Evolutionary conservation across 495 filamentous ascomycete species (phyloP).

Genomic region (Pseudevernia furfuracea): DNA sequence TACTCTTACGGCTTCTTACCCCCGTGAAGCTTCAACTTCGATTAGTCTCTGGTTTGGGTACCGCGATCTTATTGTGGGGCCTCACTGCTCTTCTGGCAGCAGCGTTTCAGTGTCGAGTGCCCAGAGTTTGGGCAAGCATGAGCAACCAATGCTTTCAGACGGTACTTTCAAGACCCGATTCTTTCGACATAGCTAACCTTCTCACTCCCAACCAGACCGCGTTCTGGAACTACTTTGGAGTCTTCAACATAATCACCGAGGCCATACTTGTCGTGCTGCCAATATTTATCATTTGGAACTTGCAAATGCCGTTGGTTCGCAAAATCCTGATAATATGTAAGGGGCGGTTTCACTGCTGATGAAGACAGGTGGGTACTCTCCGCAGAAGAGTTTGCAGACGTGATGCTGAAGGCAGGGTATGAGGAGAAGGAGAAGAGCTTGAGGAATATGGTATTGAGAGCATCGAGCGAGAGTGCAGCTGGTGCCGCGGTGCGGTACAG

Average conservation of each 20-base stretch:
- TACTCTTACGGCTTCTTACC: slow-evolving; percentile 38
- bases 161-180: neutral
- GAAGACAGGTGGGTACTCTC: too few species aligned
- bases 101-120: slow-evolving; percentile 40
- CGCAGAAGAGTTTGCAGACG: too few species aligned
- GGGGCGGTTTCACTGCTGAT: too few species aligned
- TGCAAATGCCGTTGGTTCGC: slow-evolving; percentile 33
- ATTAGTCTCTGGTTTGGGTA: slow-evolving; percentile 32
- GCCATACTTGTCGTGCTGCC: slow-evolving; percentile 44
- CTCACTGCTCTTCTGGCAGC: slow-evolving; percentile 36
- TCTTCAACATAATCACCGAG: slow-evolving; percentile 49
- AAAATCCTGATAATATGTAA: slow-evolving; percentile 37
- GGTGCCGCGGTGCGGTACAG: too few species aligned
- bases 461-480: too few species aligned
- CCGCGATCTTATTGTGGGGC: slow-evolving; percentile 35
- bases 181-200: neutral
- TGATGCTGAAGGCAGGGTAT: too few species aligned
- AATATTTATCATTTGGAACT: slow-evolving; percentile 32
- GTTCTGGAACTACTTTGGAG: slow-evolving; percentile 39
- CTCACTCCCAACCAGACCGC: neutral
- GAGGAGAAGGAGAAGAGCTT: too few species aligned
- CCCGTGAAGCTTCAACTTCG: slow-evolving; percentile 31
- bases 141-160: slow-evolving; percentile 17
- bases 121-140: slow-evolving; percentile 24
- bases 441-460: too few species aligned